A percentile compares a stretch with the other conserved stretches of the same genome.
Evolutionary conservation across 495 filamentous ascomycete species (phyloP).

Genomic region (Lasiosphaeria ovina): DNA sequence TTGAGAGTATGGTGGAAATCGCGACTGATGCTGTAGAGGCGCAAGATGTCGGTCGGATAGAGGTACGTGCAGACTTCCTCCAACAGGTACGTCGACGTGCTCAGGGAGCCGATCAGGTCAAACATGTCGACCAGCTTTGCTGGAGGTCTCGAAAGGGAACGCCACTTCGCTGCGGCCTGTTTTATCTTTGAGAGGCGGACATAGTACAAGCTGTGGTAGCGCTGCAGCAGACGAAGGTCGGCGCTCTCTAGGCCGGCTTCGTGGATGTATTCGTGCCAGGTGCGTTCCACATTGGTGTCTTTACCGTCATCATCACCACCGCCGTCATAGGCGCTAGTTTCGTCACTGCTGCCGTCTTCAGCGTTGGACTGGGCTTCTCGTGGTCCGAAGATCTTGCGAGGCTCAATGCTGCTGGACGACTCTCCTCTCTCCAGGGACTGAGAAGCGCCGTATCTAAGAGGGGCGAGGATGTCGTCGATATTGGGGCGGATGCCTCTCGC

Average conservation of each 20-base stretch:
- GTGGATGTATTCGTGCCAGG: no score
- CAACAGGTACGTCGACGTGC: constrained; percentile 47
- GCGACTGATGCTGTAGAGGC: constrained; percentile 57
- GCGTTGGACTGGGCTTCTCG: no score
- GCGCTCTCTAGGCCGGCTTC: neutral
- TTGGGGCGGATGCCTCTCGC: constrained; percentile 26
- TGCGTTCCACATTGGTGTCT: no score
- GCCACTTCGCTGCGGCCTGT: neutral
- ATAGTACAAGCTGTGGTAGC: neutral
- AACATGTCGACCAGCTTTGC: constrained; percentile 25
- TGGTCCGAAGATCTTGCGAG: constrained; percentile 9
- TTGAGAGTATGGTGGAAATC: constrained; percentile 55
- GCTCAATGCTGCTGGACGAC: neutral
- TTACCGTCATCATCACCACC: no score
- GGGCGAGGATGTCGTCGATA: constrained; percentile 12
- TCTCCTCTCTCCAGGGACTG: constrained; percentile 13
- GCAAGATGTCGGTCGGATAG: constrained; percentile 46
- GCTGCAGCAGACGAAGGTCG: neutral
- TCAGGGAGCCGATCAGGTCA: constrained; percentile 52
- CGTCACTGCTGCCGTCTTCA: no score
- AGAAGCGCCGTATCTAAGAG: constrained; percentile 7
- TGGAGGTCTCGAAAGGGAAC: neutral
- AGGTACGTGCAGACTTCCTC: constrained; percentile 52
- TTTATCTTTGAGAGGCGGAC: neutral
- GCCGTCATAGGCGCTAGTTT: no score